Percentiles rank a stretch among this genome's conserved stretches.
These are phyloP conservation scores for Macrolepiota dolichaula DNA, from an alignment of 768 basidiomycete genomes.

Conservation along the genomic window DNA sequence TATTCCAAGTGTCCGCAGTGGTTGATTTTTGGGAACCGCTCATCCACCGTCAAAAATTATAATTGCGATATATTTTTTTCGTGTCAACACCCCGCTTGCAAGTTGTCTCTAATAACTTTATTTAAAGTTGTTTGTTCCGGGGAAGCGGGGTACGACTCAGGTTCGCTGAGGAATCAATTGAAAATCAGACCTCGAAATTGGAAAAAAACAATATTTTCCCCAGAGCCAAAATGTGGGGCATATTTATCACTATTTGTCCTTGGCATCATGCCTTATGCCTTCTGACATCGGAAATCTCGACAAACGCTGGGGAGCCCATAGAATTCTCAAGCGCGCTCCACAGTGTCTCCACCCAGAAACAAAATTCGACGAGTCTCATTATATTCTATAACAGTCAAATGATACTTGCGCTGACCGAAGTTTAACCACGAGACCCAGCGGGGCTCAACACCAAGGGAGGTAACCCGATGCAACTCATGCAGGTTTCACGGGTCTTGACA, in stretches of 20 bases:
- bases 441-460: too few species aligned
- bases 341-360: background rate
- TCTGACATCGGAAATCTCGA: constrained; percentile 9
- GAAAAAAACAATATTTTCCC: background rate
- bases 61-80: too few species aligned
- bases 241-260: background rate
- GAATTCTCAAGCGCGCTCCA: background rate
- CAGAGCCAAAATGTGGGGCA: too few species aligned
- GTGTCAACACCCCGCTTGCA: too few species aligned
- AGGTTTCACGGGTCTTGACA: too few species aligned
- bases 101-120: background rate
- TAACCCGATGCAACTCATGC: too few species aligned
- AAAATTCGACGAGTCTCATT: background rate
- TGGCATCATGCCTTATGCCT: background rate
- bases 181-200: background rate
- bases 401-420: background rate
- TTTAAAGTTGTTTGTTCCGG: background rate
- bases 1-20: background rate
- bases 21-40: background rate
- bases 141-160: background rate
- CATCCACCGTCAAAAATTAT: background rate
- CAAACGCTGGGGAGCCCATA: background rate
- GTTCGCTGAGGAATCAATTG: background rate
- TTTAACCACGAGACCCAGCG: background rate
- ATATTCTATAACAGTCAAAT: background rate